A percentile compares a stretch with the other conserved stretches of the same genome.
Evolutionary conservation across 306 rosid species (phyloP).

Genomic region (Vachellia pachyceras): DNA sequence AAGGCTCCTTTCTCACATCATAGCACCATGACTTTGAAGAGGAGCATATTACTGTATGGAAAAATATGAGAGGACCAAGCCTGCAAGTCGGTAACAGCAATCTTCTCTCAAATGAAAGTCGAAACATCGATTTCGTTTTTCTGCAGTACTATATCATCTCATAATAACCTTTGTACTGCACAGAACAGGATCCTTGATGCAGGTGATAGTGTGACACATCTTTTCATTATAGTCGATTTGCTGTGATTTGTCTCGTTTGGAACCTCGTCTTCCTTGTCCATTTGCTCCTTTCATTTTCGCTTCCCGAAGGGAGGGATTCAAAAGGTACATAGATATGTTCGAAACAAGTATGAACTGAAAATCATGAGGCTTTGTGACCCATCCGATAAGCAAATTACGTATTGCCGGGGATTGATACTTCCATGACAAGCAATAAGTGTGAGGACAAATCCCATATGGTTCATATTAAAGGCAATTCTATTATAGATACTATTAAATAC

Average conservation of each 20-base stretch:
- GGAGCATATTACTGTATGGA: background rate
- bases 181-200: no score
- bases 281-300: background rate
- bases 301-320: background rate
- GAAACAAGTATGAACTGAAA: background rate
- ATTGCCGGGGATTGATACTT: background rate
- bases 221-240: no score
- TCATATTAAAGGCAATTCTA: no score
- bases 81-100: background rate
- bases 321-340: background rate
- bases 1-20: background rate
- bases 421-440: background rate
- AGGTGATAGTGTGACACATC: no score
- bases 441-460: background rate
- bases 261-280: no score
- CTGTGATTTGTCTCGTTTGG: no score
- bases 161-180: no score
- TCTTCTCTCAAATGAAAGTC: no score
- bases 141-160: no score
- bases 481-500: no score
- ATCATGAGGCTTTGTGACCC: background rate
- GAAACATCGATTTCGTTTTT: background rate
- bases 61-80: background rate
- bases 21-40: background rate
- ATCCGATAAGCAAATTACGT: background rate